These are phyloP conservation scores for Blastomyces silverae DNA, from an alignment of 2,329 filamentous ascomycete genomes.

Conservation along the genomic window DNA sequence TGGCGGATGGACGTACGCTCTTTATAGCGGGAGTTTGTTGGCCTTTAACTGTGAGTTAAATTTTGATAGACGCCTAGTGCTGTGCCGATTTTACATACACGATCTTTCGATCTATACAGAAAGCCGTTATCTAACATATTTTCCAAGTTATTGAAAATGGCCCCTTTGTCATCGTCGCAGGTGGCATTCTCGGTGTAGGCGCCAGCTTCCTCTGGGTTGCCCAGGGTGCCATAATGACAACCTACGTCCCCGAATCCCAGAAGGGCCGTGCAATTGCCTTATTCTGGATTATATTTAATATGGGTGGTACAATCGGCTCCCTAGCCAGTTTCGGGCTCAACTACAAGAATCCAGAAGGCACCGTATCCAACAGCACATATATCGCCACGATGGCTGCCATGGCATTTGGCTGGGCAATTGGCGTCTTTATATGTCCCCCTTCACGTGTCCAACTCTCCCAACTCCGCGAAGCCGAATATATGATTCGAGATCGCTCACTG, in stretches of 20 bases:
- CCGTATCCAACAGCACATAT: slow-evolving; percentile 48
- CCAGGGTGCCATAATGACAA: slow-evolving; percentile 47
- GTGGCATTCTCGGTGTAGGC: slow-evolving; percentile 43
- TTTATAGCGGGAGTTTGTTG: slow-evolving; percentile 43
- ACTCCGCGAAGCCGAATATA: slow-evolving; percentile 39
- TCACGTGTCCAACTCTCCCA: slow-evolving; percentile 38
- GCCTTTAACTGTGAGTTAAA: slow-evolving; percentile 36
- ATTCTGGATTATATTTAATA: slow-evolving; percentile 46
- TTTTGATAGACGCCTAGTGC: background rate
- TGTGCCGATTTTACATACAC: background rate
- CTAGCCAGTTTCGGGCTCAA: slow-evolving; percentile 44
- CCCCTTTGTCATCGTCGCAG: slow-evolving; percentile 42
- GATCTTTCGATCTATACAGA: background rate
- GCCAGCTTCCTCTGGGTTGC: slow-evolving; percentile 44
- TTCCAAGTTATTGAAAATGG: slow-evolving; percentile 33
- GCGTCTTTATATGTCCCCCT: slow-evolving; percentile 46
- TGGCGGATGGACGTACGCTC: slow-evolving; percentile 44
- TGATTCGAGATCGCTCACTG: slow-evolving; percentile 32
- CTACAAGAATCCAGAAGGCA: slow-evolving; percentile 38
- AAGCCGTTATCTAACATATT: slow-evolving; percentile 2
- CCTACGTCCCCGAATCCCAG: slow-evolving; percentile 41
- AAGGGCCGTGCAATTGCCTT: slow-evolving; percentile 41
- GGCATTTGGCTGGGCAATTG: slow-evolving; percentile 45
- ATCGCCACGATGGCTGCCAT: slow-evolving; percentile 47
- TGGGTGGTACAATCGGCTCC: slow-evolving; percentile 42